Percentiles rank a stretch among this genome's conserved stretches.
Evolutionary conservation across 1,284 basidiomycete genomes (phyloP).

Genomic region (Cryptococcus neoformans): DNA sequence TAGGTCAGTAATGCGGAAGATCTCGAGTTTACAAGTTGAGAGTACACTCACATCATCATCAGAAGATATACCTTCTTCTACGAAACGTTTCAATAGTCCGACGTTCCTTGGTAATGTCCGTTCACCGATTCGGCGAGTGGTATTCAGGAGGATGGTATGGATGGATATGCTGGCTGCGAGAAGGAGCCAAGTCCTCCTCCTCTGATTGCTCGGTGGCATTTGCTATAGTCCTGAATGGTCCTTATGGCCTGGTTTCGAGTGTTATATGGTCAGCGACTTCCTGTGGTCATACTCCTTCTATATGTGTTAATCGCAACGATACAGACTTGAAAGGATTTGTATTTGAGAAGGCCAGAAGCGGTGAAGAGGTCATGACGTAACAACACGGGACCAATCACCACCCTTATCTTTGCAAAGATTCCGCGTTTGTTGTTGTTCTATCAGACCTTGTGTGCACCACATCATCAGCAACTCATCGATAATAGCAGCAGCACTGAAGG

Average conservation of each 20-base stretch:
- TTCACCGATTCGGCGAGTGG: conserved; percentile 10
- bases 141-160: conserved; percentile 23
- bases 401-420: no score
- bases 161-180: conserved; percentile 28
- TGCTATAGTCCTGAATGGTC: no score
- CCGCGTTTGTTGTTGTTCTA: background rate
- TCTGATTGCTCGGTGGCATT: conserved; percentile 4
- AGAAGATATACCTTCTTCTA: background rate
- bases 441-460: background rate
- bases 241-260: no score
- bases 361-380: background rate
- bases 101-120: background rate
- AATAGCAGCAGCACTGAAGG: no score
- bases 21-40: background rate
- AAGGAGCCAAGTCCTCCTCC: conserved; percentile 27
- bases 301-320: background rate
- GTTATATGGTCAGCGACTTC: no score
- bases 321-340: background rate
- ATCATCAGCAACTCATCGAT: background rate
- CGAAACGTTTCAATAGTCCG: background rate
- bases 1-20: background rate
- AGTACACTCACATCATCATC: background rate
- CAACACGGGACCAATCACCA: no score
- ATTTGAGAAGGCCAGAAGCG: background rate
- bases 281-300: no score